phyloP scores from a whole-genome alignment of 108 stramenopile species.

The Bacterosira constricta region DNA sequence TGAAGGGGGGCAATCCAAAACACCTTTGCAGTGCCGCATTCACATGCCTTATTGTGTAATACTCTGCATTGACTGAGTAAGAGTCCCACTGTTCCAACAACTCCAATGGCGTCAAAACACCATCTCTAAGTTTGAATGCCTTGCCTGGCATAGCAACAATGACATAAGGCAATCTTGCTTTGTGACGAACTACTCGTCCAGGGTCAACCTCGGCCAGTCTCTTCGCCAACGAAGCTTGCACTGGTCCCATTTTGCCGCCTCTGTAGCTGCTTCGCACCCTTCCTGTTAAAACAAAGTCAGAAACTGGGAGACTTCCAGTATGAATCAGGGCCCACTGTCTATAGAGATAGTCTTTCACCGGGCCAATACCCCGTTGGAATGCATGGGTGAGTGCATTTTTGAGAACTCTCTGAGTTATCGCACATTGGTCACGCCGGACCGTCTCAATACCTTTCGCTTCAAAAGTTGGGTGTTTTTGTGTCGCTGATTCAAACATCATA shows the following conservation, averaged over 20 bases:
- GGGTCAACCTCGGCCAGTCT: conserved; percentile 83
- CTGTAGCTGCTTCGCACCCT: conserved; percentile 80
- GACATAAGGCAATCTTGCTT: conserved; percentile 82
- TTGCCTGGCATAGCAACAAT: conserved; percentile 85
- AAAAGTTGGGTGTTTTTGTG: conserved; percentile 74
- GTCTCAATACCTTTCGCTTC: conserved; percentile 93
- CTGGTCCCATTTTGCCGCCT: conserved; percentile 79
- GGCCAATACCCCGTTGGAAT: conserved; percentile 61
- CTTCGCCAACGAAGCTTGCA: conserved; percentile 83
- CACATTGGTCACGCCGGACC: conserved; percentile 80
- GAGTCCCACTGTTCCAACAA: conserved; percentile 90
- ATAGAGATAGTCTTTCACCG: conserved; percentile 66
- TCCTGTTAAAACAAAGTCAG: conserved; percentile 88
- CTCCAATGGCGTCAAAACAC: conserved; percentile 86
- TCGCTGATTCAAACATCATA: conserved; percentile 83
- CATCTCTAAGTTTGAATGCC: conserved; percentile 74
- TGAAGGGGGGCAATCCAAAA: conserved; percentile 75
- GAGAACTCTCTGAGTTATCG: conserved; percentile 82
- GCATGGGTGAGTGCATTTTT: conserved; percentile 75
- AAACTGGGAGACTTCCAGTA: conserved; percentile 78
- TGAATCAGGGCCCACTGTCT: conserved; percentile 83
- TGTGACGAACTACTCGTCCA: conserved; percentile 74
- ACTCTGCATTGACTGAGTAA: conserved; percentile 73
- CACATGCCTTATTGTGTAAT: conserved; percentile 84
- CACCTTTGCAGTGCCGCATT: conserved; percentile 87